A percentile compares a stretch with the other conserved stretches of the same genome.
phyloP scores from a whole-genome alignment of 164 flowering plant species.

The Vitis rotundifolia region DNA sequence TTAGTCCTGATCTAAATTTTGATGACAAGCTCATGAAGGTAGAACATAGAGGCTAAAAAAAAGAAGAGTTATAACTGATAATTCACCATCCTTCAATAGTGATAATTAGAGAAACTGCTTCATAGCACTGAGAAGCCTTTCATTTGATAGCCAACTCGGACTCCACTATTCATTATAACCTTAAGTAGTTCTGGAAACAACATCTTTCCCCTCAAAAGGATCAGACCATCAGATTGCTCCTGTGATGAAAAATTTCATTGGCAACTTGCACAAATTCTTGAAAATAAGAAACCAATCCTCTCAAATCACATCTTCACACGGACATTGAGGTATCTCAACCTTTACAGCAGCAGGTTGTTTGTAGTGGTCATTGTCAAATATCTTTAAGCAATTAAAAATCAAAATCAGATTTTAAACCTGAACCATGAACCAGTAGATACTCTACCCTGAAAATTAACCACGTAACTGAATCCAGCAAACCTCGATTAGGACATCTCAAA shows the following conservation, averaged over 20 bases:
- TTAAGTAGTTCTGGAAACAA: constrained; percentile 84
- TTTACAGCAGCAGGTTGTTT: no score
- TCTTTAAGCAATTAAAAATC: no score
- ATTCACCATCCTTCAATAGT: constrained; percentile 92
- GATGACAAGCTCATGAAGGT: constrained; percentile 70
- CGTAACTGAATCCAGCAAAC: no score
- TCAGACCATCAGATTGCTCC: constrained; percentile 82
- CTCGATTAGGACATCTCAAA: no score
- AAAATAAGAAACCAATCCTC: constrained; percentile 83
- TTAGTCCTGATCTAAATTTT: constrained; percentile 85
- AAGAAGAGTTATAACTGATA: constrained; percentile 95
- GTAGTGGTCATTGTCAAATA: no score
- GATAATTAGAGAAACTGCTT: constrained; percentile 94
- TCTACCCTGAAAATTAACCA: no score
- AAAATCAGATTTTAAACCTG: no score
- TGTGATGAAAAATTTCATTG: constrained; percentile 92
- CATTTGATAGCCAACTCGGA: constrained; percentile 75
- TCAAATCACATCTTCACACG: constrained; percentile 79
- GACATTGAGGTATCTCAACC: no score
- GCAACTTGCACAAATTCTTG: constrained; percentile 88
- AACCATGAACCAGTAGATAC: no score
- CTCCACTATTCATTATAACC: constrained; percentile 78
- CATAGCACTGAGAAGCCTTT: constrained; percentile 83
- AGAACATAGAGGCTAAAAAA: constrained; percentile 93
- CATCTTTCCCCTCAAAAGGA: constrained; percentile 89